Evolutionary conservation across 176 grass and related monocot species (phyloP), one percentile per base, ranked within the genome.

Genomic region (Calamus simplicifolius): DNA sequence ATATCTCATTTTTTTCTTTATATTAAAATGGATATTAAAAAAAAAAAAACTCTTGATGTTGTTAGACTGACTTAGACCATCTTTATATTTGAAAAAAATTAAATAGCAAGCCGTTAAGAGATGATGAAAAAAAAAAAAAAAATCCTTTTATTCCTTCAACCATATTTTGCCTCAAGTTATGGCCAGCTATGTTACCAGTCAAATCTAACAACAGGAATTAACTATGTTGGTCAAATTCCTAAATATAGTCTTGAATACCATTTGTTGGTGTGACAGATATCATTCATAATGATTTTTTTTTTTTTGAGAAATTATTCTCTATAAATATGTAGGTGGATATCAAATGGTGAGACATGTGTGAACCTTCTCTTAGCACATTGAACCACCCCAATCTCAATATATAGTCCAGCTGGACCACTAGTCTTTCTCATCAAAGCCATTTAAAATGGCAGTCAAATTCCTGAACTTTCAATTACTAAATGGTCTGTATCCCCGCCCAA

Each of bases 121-220:
- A 43, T 43, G 35, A 43, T 43, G 35, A 13, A 13, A 10, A 43
- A 43, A n/a, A n/a, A n/a, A n/a, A n/a, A n/a, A n/a, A n/a, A n/a
- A n/a, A n/a, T 43, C 35, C 10, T 43, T 43, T 43, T 43, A 43
- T 43, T 43, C 6, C 7, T 43, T 43, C 35, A 43, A 43, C 35
- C 35, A 43, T 43, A 43, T 43, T 43, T 10, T 43, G 35, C 35
- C 7, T 43, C 1, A 43, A 10, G 35, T 13, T 8, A 43, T 43
- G 35, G 8, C 35, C 8, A 43, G 35, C 35, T 43, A 10, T 7
- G 3, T 25, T 49, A n/a, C 23, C 16, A 28, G 48, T 50, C 62
- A 26, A 50, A 51, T 64, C 62, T 64, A 19, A 64, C 35, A 26
- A 51, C n/a, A 64, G 19, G 14, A 64, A 17, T 27, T 64, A 27